Evolutionary conservation across 768 basidiomycete genomes (phyloP), one percentile per base, ranked within the genome.

Genomic region (Leccinum incarnatum): DNA sequence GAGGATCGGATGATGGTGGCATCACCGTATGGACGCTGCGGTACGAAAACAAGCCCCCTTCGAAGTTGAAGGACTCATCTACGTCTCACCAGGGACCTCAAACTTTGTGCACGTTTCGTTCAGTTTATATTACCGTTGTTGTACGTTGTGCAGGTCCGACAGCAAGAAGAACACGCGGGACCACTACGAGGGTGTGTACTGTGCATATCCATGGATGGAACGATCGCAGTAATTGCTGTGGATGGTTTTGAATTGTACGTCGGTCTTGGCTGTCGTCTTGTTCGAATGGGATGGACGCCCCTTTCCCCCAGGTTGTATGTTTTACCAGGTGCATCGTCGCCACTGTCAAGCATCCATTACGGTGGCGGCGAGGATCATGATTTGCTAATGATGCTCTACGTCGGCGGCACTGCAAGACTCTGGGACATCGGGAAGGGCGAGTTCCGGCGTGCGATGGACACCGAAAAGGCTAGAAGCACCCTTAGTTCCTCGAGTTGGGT

Each of bases 371-470:
- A 68, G 47, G 71, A 69, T 15, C 69, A 69, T n/a, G 81, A 88
- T 55, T 87, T 91, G 58, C 71, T 97, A 29, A 68, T 97, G 53
- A 74, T 95, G 6, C 72, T 89, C 1, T 98, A 98, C 71, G 77
- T 77, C 3, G 86, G 91, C 60, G 85, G 83, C 2, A 83, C 87
- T 55, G 91, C 90, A 1, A 79, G 97, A 45, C 74, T 95, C 2
- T 99, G 97, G 94, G 92, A 98, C 65, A 76, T 87, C 15, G 83
- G 84, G 60, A 89, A 87, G 0, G 81, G 82, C 57, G 95, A 97
- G 65, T 88, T 98, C 64, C 83, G 93, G 80, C 77, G 96, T 51
- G 91, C 93, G 0, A 91, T 91, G 82, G 80, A 80, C 5, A 63
- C 78, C 8, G 88, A 88, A 45, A 94, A 90, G 67, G 93, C 88